phyloP scores from a whole-genome alignment of 352 stramenopile species.

The Saprolegnia parasitica region DNA sequence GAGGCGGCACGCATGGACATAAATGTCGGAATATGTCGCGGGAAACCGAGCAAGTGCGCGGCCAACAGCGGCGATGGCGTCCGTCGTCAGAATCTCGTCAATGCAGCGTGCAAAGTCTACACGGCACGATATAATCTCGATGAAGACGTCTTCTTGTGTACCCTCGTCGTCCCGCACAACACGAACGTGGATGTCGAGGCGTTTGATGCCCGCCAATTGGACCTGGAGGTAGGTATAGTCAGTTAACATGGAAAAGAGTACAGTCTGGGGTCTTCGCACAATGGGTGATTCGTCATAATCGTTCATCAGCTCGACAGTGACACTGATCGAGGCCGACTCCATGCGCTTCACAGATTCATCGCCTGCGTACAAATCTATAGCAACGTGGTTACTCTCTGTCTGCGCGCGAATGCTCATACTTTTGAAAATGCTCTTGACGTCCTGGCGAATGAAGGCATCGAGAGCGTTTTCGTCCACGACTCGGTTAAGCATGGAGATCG shows the following conservation, averaged over 20 bases:
- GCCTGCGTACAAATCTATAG: constrained; percentile 47
- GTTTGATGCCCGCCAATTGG: constrained; percentile 24
- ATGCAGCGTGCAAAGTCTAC: constrained; percentile 13
- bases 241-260: not conserved
- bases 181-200: not conserved
- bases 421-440: constrained; percentile 71
- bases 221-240: not conserved
- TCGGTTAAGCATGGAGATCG: constrained; percentile 47
- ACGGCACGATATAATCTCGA: not conserved
- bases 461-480: constrained; percentile 55
- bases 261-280: constrained; percentile 32
- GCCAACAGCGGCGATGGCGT: constrained; percentile 6
- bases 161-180: not conserved
- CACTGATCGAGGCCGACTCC: constrained; percentile 44
- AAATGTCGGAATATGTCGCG: constrained; percentile 20
- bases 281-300: constrained; percentile 57
- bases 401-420: not conserved
- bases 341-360: constrained; percentile 67
- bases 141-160: not conserved
- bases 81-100: not conserved
- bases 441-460: constrained; percentile 66
- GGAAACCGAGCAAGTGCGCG: not conserved
- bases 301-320: constrained; percentile 57
- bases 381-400: not conserved
- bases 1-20: constrained; percentile 22